Conservation (phyloP, 2,329 filamentous ascomycete genomes). For the Epichloe gansuensis region DNA sequence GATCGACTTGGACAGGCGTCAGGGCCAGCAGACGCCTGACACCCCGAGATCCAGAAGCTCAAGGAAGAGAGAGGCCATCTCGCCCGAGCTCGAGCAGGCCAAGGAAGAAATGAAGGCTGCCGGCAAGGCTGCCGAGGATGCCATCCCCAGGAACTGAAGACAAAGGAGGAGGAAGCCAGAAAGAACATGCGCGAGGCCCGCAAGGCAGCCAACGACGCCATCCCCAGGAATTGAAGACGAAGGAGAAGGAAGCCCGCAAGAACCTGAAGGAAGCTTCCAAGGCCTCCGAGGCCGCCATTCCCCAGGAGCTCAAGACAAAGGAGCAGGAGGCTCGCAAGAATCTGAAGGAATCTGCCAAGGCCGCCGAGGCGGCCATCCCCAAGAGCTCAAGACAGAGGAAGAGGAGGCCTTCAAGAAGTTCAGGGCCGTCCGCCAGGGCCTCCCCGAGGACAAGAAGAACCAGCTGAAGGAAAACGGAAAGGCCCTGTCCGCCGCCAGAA, state of each 20-base stretch:
- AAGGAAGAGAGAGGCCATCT: slow-evolving; percentile 2
- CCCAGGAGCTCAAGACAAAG: slow-evolving; percentile 1
- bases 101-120: background rate
- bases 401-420: background rate
- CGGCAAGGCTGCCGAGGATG: background rate
- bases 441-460: background rate
- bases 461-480: background rate
- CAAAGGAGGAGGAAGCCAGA: background rate
- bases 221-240: background rate
- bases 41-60: slow-evolving; percentile 3
- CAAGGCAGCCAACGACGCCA: background rate
- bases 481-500: background rate
- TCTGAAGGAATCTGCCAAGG: too few relatives aligned
- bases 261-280: background rate
- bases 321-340: background rate
- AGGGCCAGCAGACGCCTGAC: background rate
- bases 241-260: background rate
- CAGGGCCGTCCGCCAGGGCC: background rate
- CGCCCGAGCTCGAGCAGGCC: slow-evolving; percentile 1
- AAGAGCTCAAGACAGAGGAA: too few relatives aligned
- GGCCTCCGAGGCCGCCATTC: slow-evolving; percentile 1
- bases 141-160: background rate
- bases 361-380: too few relatives aligned
- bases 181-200: background rate
- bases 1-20: background rate